Conservation (phyloP, 441 rosid species). For the Melastoma candidum region DNA sequence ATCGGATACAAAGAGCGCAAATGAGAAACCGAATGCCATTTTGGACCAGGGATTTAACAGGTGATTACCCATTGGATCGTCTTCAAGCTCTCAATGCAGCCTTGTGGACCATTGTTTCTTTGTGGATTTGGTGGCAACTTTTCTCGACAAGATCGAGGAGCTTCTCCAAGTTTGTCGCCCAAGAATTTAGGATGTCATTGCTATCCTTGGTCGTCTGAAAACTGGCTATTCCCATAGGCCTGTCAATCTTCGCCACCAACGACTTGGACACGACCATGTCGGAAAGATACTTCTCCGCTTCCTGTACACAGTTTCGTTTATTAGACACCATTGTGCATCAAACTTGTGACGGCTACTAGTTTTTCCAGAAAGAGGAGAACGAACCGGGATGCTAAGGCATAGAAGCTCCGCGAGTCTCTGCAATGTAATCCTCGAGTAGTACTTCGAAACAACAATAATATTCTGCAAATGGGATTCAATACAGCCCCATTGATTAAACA, state of each 20-base stretch:
- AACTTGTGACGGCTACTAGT: too few species aligned
- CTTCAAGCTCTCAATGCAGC: conserved; percentile 65
- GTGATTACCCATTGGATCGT: too few species aligned
- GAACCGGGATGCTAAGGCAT: conserved; percentile 76
- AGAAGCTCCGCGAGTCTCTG: conserved; percentile 83
- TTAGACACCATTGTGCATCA: too few species aligned
- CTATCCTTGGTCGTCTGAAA: conserved; percentile 89
- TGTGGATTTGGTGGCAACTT: conserved; percentile 99
- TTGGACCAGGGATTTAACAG: too few species aligned
- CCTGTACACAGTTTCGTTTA: conserved; percentile 29
- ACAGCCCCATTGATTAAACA: conserved; percentile 1
- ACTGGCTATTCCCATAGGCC: conserved; percentile 82
- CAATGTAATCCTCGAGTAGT: conserved; percentile 78
- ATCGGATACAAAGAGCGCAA: too few species aligned
- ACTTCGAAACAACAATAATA: conserved; percentile 92
- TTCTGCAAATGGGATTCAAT: conserved; percentile 44
- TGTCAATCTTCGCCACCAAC: conserved; percentile 80
- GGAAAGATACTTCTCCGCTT: conserved; percentile 97
- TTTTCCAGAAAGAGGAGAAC: not conserved
- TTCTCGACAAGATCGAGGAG: conserved; percentile 96
- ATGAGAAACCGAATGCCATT: too few species aligned
- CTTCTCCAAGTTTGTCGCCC: conserved; percentile 93
- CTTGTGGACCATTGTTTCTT: conserved; percentile 99
- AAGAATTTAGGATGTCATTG: conserved; percentile 86
- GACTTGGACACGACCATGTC: conserved; percentile 98